These are phyloP conservation scores for Phlyctochytrium arcticum DNA, from an alignment of 192 early-diverging fungal genomes.

Conservation along the genomic window DNA sequence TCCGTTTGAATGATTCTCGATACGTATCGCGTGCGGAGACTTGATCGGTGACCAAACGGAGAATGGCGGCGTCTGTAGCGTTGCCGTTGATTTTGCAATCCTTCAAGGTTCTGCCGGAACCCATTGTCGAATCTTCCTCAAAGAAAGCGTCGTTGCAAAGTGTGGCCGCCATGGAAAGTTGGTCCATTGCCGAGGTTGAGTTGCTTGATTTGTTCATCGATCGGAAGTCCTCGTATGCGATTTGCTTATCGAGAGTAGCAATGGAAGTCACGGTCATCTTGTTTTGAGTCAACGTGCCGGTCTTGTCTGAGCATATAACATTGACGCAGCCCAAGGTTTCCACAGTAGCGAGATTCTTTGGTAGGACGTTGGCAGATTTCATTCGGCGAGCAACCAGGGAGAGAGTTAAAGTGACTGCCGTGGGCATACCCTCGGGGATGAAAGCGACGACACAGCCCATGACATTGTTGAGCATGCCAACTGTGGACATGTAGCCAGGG, in stretches of 20 bases:
- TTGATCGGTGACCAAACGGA: slow-evolving; percentile 19
- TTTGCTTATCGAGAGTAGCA: too few relatives aligned
- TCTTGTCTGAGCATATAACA: slow-evolving; percentile 81
- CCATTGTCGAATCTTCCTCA: slow-evolving; percentile 39
- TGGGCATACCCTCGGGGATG: slow-evolving; percentile 65
- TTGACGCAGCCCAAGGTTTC: slow-evolving; percentile 83
- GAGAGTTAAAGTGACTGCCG: slow-evolving; percentile 70
- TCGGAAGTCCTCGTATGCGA: too few relatives aligned
- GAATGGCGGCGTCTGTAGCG: slow-evolving; percentile 33
- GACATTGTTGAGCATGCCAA: slow-evolving; percentile 22
- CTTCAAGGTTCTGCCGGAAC: slow-evolving; percentile 49
- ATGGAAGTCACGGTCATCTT: slow-evolving; percentile 61
- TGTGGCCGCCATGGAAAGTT: background rate
- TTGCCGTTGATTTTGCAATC: slow-evolving; percentile 55
- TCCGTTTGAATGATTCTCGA: too few relatives aligned
- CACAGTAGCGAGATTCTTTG: slow-evolving; percentile 79
- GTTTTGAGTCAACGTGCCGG: slow-evolving; percentile 84
- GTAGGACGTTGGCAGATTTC: slow-evolving; percentile 54
- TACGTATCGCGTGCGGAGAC: too few relatives aligned
- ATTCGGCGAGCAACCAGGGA: slow-evolving; percentile 63
- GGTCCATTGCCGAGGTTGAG: background rate
- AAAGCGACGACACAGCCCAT: slow-evolving; percentile 29
- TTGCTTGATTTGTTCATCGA: too few relatives aligned
- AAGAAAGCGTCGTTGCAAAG: slow-evolving; percentile 71
- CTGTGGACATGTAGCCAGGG: slow-evolving; percentile 17